phyloP scores from a whole-genome alignment of 2,329 filamentous ascomycete species.

The Beauveria brongniartii region DNA sequence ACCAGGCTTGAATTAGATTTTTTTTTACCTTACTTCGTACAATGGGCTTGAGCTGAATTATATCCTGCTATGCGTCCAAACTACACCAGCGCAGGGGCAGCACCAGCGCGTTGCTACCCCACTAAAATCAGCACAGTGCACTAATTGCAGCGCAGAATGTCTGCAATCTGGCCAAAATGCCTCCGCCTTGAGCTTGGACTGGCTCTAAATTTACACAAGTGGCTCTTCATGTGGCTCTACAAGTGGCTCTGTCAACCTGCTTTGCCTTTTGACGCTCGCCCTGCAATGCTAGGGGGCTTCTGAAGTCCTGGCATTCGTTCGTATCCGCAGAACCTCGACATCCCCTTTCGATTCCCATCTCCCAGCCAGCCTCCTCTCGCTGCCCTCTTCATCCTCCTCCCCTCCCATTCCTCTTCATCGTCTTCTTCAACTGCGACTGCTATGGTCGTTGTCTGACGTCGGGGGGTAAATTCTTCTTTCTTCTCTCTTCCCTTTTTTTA shows the following conservation, averaged over 20 bases:
- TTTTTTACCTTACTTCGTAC: background rate
- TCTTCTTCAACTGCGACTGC: conserved; percentile 14
- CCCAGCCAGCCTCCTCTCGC: conserved; percentile 3
- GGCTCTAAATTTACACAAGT: background rate
- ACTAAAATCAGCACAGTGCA: conserved; percentile 4
- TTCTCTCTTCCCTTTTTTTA: conserved; percentile 17
- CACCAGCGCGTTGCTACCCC: background rate
- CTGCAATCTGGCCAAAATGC: conserved; percentile 9
- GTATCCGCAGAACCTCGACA: conserved; percentile 2
- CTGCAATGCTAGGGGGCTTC: conserved; percentile 5
- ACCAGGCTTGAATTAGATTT: background rate
- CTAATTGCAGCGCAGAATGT: conserved; percentile 1
- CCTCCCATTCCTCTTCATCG: background rate
- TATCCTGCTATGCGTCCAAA: background rate
- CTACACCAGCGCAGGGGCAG: background rate
- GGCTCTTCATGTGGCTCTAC: no score
- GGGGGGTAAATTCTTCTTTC: conserved; percentile 12
- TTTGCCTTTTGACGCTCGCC: background rate
- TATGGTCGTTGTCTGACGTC: conserved; percentile 10
- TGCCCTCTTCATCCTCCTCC: background rate
- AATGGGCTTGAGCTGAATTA: no score
- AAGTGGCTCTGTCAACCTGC: background rate
- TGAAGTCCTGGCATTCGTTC: background rate
- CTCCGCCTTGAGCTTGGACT: background rate
- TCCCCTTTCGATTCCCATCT: conserved; percentile 3